Evolutionary conservation across 2,329 filamentous ascomycete genomes (phyloP), one percentile per base, ranked within the genome.

Genomic region (Pseudogymnoascus sp.): DNA sequence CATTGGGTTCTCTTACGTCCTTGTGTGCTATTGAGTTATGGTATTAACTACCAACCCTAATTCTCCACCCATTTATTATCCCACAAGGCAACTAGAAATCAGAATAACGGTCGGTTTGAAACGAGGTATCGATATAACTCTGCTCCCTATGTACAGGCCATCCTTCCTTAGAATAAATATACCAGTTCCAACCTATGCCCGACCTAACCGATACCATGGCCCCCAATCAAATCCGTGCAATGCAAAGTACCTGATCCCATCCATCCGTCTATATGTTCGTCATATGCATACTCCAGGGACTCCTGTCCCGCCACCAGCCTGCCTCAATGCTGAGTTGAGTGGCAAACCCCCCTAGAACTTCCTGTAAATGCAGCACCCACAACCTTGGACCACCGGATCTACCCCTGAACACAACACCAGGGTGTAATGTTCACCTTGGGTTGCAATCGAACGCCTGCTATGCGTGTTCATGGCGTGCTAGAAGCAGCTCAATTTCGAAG

Each of bases 21-120:
- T 28, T 55, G 49, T 55, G 49, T 5, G 16, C 49, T 33, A 33
- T 55, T 6, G 5, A 28, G n/a, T 55, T 33, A 21, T 14, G 49
- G 28, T 35, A 55, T 33, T 12, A 14, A 55, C 9, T 9, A 33
- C 8, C 25, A 35, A 55, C 49, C 49, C 49, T 55, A 55, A 55
- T 55, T 55, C 49, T 8, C 49, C 49, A 55, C 49, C 49, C n/a
- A 35, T 55, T 55, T 55, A 55, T 55, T 18, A 55, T 35, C 49
- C 49, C 49, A 55, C 49, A 55, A 33, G 49, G n/a, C n/a, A 18
- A 14, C 49, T 55, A 14, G 49, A 55, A 55, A 33, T 55, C 28
- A 21, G n/a, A 21, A 4, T 33, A 5, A 33, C n/a, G 16, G 11
- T 55, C 33, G 49, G 49, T 55, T 21, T 33, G 49, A 21, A 33